Evolutionary conservation across 2,329 filamentous ascomycete species (phyloP).

Genomic region (Clarireedia monteithiana): DNA sequence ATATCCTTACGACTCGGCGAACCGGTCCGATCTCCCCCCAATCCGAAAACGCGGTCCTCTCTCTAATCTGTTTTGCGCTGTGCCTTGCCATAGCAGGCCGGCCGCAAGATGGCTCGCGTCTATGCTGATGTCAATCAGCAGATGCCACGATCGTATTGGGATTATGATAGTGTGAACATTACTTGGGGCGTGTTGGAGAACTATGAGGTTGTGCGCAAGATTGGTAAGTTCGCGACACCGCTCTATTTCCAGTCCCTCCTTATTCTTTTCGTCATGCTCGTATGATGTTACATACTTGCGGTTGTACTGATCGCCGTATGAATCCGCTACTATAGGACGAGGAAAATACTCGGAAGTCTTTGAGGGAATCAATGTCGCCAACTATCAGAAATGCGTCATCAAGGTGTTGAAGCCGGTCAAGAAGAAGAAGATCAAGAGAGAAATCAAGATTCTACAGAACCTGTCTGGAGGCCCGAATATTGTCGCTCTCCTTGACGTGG

Average conservation of each 20-base stretch:
- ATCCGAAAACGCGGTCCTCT: not conserved
- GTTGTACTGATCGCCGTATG: slow-evolving; percentile 8
- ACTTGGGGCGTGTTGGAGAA: slow-evolving; percentile 97
- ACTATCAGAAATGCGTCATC: slow-evolving; percentile 99
- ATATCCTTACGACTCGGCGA: not conserved
- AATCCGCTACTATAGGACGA: slow-evolving; percentile 52
- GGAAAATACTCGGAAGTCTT: slow-evolving; percentile 99
- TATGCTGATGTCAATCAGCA: slow-evolving; percentile 99
- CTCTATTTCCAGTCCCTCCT: not conserved
- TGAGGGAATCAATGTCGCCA: slow-evolving; percentile 97
- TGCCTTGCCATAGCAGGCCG: slow-evolving; percentile 24
- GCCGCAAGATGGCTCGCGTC: slow-evolving; percentile 69
- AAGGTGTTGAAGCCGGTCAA: slow-evolving; percentile 99
- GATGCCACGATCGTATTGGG: slow-evolving; percentile 98
- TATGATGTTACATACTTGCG: not conserved
- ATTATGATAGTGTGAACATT: slow-evolving; percentile 98
- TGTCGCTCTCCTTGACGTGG: slow-evolving; percentile 88
- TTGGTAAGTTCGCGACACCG: slow-evolving; percentile 56
- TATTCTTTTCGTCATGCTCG: slow-evolving; percentile 2
- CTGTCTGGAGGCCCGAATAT: slow-evolving; percentile 94
- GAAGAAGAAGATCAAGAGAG: slow-evolving; percentile 99
- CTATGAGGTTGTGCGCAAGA: slow-evolving; percentile 98
- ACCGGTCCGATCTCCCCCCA: not conserved
- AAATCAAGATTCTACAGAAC: slow-evolving; percentile 99
- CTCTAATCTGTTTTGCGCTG: slow-evolving; percentile 22